These are phyloP conservation scores for Trypanosoma theileri DNA, from an alignment of 208 protist species.

Conservation along the genomic window DNA sequence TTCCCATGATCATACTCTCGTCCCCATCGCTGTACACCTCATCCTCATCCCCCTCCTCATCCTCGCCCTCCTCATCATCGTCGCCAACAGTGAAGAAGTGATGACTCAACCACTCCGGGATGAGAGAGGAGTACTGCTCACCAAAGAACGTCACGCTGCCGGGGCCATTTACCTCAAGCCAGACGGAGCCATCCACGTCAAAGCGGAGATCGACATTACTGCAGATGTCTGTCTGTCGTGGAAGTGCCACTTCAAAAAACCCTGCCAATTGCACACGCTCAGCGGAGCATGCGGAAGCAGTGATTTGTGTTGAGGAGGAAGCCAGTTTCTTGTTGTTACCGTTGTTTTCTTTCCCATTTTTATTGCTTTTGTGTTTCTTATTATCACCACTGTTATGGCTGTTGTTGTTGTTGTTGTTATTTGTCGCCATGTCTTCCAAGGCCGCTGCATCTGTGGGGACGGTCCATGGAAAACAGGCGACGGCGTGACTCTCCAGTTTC, in stretches of 20 bases:
- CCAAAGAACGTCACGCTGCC: slow-evolving; percentile 73
- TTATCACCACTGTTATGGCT: neutral
- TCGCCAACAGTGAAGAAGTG: slow-evolving; percentile 43
- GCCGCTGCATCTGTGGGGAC: neutral
- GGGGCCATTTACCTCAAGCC: slow-evolving; percentile 69
- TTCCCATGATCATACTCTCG: slow-evolving; percentile 40
- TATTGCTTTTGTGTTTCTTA: neutral
- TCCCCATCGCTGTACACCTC: slow-evolving; percentile 34
- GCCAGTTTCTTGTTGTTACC: neutral
- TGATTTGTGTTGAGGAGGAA: neutral
- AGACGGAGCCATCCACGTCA: slow-evolving; percentile 72
- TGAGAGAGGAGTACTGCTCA: slow-evolving; percentile 55
- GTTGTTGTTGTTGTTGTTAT: neutral
- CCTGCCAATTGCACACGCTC: slow-evolving; percentile 13
- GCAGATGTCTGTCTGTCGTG: slow-evolving; percentile 47
- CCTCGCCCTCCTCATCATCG: slow-evolving; percentile 42
- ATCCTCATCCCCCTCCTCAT: slow-evolving; percentile 39
- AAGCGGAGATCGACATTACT: slow-evolving; percentile 56
- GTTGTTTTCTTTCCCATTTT: slow-evolving; percentile 29
- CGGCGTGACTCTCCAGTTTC: slow-evolving; percentile 46
- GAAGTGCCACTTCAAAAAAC: slow-evolving; percentile 22
- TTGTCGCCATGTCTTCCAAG: neutral
- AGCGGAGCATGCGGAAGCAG: neutral
- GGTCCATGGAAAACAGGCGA: slow-evolving; percentile 36
- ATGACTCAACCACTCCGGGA: slow-evolving; percentile 65